Percentiles rank a stretch among this genome's conserved stretches.
phyloP scores from a whole-genome alignment of 495 filamentous ascomycete species.

The Halenospora varia region DNA sequence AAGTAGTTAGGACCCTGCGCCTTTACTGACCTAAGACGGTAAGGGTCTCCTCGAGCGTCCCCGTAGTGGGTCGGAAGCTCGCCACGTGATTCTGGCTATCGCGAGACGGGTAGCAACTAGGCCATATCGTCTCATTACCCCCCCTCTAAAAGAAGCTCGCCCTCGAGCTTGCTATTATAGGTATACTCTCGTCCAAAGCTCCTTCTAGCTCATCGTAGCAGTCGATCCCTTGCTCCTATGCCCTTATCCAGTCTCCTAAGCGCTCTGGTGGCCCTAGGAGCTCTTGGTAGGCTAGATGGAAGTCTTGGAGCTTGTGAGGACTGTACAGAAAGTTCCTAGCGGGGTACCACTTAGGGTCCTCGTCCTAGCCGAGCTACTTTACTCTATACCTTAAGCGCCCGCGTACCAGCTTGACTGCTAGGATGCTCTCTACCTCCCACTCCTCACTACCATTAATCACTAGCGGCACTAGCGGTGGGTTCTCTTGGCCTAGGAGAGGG shows the following conservation, averaged over 20 bases:
- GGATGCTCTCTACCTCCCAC: not conserved
- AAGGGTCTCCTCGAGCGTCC: too few relatives aligned
- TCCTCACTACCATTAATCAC: not conserved
- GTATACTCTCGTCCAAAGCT: not conserved
- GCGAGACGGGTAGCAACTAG: too few relatives aligned
- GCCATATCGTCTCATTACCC: too few relatives aligned
- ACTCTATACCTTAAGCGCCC: not conserved
- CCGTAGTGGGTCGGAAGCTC: too few relatives aligned
- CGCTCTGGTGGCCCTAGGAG: too few relatives aligned
- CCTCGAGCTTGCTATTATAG: not conserved
- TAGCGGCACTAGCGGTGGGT: not conserved
- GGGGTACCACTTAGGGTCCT: not conserved
- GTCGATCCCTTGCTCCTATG: not conserved
- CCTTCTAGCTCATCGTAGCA: not conserved
- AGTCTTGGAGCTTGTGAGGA: not conserved
- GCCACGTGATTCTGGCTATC: too few relatives aligned
- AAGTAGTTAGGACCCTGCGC: too few relatives aligned
- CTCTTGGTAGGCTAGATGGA: not conserved
- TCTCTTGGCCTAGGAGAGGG: not conserved
- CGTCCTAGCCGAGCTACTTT: not conserved
- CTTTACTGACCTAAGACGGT: too few relatives aligned
- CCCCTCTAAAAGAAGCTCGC: not conserved
- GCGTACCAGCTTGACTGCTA: not conserved
- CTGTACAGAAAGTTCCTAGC: not conserved
- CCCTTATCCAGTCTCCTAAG: not conserved